Base-by-base conservation (phyloP, 1,284 basidiomycete species). In the Irpex lacteus region DNA sequence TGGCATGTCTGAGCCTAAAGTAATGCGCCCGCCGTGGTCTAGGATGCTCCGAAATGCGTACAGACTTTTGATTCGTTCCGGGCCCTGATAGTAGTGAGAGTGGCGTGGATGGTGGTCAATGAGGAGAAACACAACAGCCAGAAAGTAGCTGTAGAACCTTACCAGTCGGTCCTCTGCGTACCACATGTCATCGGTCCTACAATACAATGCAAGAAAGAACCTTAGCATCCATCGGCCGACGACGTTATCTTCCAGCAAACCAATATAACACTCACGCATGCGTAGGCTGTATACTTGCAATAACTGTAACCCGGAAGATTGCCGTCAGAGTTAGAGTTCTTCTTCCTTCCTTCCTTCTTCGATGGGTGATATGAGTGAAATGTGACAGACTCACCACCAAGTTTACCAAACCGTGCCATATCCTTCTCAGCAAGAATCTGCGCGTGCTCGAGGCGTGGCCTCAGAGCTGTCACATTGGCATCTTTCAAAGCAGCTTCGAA, bases 391-490 rank as follows among this genome's bases (percentile, higher is more conserved):
- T 60, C 69, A 91, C 92, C 88, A 64, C 93, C 92, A 18, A 96
- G 83, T 66, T 81, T 82, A 7, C 89, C 93, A 32, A 95, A 83
- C 7, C 94, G 85, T 38, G 78, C 75, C 77, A 96, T 86, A 72
- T 97, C 95, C 1, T 79, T 80, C 32, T 81, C 77, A 0, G 85
- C 87, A 74, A 96, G 81, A 71, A 97, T 89, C 75, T 97, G 95
- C 3, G 94, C 93, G 76, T 98, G 95, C 74, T 98, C 95, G 32
- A 98, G 83, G 21, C 96, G 86, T 59, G 93, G 89, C 49, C 95
- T 82, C 54, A 88, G 77, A n/a, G 85, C 82, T 38, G 82, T 81
- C 11, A 90, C 84, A 69, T 89, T 84, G 19, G 79, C 80, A 26
- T 83, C 82, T 57, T 81, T 74, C 54, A 93, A 75, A 1, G 87